These are phyloP conservation scores for Penicillium sp. DNA, from an alignment of 2,329 filamentous ascomycete genomes.

Conservation along the genomic window DNA sequence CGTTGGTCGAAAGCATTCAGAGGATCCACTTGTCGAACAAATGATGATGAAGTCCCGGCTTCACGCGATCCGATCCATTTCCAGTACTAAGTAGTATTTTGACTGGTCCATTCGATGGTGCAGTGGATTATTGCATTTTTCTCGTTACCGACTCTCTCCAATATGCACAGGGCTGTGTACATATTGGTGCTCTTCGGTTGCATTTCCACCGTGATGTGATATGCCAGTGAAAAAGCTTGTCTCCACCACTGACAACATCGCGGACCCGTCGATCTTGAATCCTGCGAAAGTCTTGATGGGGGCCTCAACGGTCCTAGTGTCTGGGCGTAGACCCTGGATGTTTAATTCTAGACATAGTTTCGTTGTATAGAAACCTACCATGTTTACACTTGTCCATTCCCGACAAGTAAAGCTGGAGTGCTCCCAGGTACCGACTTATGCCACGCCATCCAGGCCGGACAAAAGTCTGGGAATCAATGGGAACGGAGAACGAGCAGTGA, in stretches of 20 bases:
- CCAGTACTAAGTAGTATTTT: too few relatives aligned
- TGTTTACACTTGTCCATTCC: slow-evolving; percentile 1
- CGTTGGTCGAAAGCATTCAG: slow-evolving; percentile 3
- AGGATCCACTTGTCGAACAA: slow-evolving; percentile 6
- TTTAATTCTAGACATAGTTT: not conserved
- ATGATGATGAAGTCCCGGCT: slow-evolving; percentile 8
- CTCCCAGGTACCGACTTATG: slow-evolving; percentile 6
- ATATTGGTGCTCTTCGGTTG: not conserved
- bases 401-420: not conserved
- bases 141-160: not conserved
- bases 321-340: not conserved
- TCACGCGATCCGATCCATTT: slow-evolving; percentile 9
- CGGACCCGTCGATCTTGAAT: too few relatives aligned
- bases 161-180: not conserved
- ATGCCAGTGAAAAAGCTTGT: slow-evolving; percentile 1
- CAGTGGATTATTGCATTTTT: slow-evolving; percentile 1
- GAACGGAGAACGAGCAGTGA: not conserved
- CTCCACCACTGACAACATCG: not conserved
- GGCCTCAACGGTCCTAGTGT: too few relatives aligned
- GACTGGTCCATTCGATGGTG: not conserved
- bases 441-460: not conserved
- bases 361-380: not conserved
- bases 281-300: too few relatives aligned
- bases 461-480: slow-evolving; percentile 4
- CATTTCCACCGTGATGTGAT: slow-evolving; percentile 1